Evolutionary conservation across 139 green algal genomes (phyloP).

Genomic region (Asterochloris sp.): DNA sequence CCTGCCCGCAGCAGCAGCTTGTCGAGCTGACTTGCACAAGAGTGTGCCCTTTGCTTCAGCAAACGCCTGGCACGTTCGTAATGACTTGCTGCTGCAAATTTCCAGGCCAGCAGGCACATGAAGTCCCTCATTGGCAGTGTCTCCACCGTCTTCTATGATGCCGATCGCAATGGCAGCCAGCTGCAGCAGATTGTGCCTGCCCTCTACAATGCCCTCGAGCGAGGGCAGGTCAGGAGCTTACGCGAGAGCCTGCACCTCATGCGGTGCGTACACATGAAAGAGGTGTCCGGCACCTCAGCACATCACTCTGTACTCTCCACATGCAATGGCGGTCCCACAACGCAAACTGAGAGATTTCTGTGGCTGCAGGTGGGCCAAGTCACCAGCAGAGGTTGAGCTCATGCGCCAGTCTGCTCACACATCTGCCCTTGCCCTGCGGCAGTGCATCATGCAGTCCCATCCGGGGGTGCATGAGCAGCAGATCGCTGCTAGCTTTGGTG

Average conservation of each 20-base stretch:
- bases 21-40: background rate
- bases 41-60: background rate
- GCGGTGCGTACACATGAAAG: background rate
- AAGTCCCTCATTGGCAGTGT: background rate
- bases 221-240: background rate
- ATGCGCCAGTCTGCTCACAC: slow-evolving; percentile 54
- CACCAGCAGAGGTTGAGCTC: slow-evolving; percentile 51
- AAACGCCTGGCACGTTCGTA: background rate
- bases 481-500: slow-evolving; percentile 67
- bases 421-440: slow-evolving; percentile 42
- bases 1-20: background rate
- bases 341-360: background rate
- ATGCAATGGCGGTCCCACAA: too few relatives aligned
- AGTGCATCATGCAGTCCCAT: slow-evolving; percentile 50
- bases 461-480: slow-evolving; percentile 50
- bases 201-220: slow-evolving; percentile 10
- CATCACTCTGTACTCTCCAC: background rate
- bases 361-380: slow-evolving; percentile 61
- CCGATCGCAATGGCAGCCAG: background rate
- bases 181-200: background rate
- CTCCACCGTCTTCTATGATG: background rate
- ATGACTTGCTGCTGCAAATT: background rate
- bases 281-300: background rate
- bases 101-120: background rate
- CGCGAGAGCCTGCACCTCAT: slow-evolving; percentile 4